Conservation (phyloP, 306 rosid species). For the Psophocarpus tetragonolobus region DNA sequence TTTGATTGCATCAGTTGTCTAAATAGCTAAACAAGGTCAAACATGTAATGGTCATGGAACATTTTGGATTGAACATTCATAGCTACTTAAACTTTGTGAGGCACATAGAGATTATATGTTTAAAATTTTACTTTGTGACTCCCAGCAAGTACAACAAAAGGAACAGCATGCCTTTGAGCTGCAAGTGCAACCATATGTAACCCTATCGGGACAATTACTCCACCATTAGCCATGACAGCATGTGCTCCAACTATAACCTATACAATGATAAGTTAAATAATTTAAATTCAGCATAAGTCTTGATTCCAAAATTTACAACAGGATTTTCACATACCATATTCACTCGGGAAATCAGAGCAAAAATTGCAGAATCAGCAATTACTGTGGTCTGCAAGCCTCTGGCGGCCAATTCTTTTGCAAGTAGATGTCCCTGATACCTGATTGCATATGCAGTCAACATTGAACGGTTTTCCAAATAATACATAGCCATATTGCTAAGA, state of each 20-base stretch:
- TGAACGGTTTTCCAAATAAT: background rate
- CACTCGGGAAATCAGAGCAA: constrained; percentile 88
- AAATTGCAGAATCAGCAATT: constrained; percentile 83
- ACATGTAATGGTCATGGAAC: background rate
- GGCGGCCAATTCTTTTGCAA: constrained; percentile 76
- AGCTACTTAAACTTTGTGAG: background rate
- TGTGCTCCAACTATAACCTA: constrained; percentile 99
- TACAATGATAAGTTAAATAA: constrained; percentile 35
- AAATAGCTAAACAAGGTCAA: constrained; percentile 6
- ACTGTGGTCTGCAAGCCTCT: constrained; percentile 84
- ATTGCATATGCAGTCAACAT: constrained; percentile 19
- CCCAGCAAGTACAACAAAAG: constrained; percentile 97
- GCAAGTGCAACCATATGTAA: constrained; percentile 99
- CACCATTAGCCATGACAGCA: constrained; percentile 99
- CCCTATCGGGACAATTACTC: constrained; percentile 92
- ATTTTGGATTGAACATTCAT: constrained; percentile 3
- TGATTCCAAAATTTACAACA: background rate
- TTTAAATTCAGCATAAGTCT: constrained; percentile 12
- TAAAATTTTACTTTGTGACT: constrained; percentile 84
- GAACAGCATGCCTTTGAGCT: constrained; percentile 96
- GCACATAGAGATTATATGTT: constrained; percentile 22
- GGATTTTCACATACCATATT: constrained; percentile 71
- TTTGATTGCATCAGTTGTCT: background rate
- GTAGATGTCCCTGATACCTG: constrained; percentile 93
- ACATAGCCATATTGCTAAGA: constrained; percentile 21